Base-by-base conservation (phyloP, 192 early-diverging fungal species). In the Entomortierella chlamydospora region DNA sequence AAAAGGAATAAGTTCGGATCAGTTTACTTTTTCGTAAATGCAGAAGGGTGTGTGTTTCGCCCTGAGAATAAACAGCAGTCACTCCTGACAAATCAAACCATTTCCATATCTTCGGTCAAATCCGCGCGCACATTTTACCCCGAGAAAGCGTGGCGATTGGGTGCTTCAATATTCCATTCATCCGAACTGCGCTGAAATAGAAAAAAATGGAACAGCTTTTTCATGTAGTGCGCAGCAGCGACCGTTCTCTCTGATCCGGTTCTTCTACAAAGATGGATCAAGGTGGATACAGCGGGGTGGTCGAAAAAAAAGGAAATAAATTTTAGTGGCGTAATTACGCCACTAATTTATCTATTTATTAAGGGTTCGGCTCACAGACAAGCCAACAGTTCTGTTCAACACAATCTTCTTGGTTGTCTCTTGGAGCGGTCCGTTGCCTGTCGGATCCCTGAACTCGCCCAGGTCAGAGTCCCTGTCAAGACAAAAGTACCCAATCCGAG, bases 401-500 rank as follows among this genome's bases (percentile, higher is more conserved):
- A 78, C 50, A 49, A 70, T 39, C 67, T 70, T 70, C 57, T 64
- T 78, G 34, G 58, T 55, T 33, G 67, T 43, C 47, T 78, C 67
- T 59, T 65, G 64, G 50, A 78, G 33, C 13, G 74, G 70, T 0
- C 10, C 20, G 0, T 33, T 22, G 12, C 50, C 17, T 47, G 90
- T 87, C 52, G 88, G 10, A 10, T 10, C 86, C 64, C 90, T 85
- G 2, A 87, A 90, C 25, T 87, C 88, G 15, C 87, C 89, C 55
- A 97, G 57, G n/a, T 87, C 87, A 9, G 93, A 88, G 84, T 99
- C 97, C 82, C 89, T 91, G 81, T 99, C 98, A 15, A 99, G 85
- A 73, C 97, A 93, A 83, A 98, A 99, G 89, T 99, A 99, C 23
- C 96, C 98, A 43, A 97, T 91, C 50, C 98, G 89, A 41, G 94